phyloP scores from a whole-genome alignment of 1,284 basidiomycete species.

The Psilocybe mexicana region DNA sequence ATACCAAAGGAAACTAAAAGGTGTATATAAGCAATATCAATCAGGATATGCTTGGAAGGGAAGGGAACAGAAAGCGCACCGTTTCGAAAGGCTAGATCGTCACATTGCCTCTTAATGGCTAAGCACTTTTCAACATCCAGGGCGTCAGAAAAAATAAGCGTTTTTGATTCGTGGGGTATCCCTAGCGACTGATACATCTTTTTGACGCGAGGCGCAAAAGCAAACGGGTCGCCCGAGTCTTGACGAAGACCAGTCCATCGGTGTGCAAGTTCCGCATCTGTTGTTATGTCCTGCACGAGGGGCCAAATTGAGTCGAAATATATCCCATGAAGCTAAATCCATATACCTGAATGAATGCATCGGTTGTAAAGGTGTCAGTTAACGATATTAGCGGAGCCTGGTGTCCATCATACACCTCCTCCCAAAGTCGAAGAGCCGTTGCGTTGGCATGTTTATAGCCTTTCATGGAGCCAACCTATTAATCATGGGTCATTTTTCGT shows the following conservation, averaged over 20 bases:
- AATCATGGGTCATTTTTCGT: constrained; percentile 5
- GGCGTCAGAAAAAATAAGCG: constrained; percentile 82
- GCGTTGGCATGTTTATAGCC: constrained; percentile 81
- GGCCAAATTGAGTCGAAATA: not conserved
- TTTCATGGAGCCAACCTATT: constrained; percentile 75
- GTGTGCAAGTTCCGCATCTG: constrained; percentile 58
- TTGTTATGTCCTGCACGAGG: constrained; percentile 58
- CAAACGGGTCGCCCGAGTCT: constrained; percentile 87
- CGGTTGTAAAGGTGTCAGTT: constrained; percentile 91
- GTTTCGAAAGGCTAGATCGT: constrained; percentile 68
- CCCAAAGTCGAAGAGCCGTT: constrained; percentile 82
- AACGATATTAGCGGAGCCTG: constrained; percentile 69
- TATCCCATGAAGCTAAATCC: not conserved
- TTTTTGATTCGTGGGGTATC: constrained; percentile 65
- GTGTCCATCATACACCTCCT: constrained; percentile 62
- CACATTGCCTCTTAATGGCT: constrained; percentile 68
- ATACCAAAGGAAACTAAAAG: constrained; percentile 79
- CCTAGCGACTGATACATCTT: constrained; percentile 68
- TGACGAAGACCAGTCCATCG: constrained; percentile 87
- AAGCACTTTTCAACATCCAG: constrained; percentile 75
- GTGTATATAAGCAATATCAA: not conserved
- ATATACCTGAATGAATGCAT: constrained; percentile 75
- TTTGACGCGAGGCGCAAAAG: constrained; percentile 74
- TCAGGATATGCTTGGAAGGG: not conserved
- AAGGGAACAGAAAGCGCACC: constrained; percentile 39